Evolutionary conservation across 768 basidiomycete species (phyloP).

Genomic region (Strobilomyces confusus): DNA sequence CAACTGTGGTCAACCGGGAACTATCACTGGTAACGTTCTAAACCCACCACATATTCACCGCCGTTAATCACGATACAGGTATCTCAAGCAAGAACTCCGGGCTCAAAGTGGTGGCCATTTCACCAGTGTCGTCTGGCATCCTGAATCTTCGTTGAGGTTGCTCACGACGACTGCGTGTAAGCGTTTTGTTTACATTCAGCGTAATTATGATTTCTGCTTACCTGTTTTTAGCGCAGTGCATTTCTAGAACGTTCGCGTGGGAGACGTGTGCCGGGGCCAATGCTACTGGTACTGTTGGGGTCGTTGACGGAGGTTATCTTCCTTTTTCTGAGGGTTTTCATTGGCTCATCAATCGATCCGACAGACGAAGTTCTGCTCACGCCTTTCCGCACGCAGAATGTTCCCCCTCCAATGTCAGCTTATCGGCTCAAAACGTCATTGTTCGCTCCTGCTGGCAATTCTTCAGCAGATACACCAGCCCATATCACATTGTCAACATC

Average conservation of each 20-base stretch:
- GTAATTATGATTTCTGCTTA: not conserved
- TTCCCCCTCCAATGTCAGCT: constrained; percentile 98
- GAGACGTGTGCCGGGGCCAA: constrained; percentile 73
- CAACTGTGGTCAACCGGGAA: constrained; percentile 95
- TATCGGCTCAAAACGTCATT: constrained; percentile 36
- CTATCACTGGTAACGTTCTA: constrained; percentile 73
- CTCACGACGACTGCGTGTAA: constrained; percentile 65
- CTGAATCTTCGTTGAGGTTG: constrained; percentile 66
- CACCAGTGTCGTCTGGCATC: constrained; percentile 81
- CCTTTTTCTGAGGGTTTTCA: not conserved
- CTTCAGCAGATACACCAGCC: constrained; percentile 42
- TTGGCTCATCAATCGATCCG: not conserved
- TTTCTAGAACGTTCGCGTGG: constrained; percentile 69
- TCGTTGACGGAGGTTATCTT: constrained; percentile 82
- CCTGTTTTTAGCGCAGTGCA: constrained; percentile 40
- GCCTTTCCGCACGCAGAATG: constrained; percentile 89
- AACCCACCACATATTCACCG: not conserved
- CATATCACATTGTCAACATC: constrained; percentile 60
- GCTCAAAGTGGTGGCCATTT: constrained; percentile 55
- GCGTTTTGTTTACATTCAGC: constrained; percentile 18
- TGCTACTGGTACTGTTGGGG: constrained; percentile 84
- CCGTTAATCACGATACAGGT: constrained; percentile 45
- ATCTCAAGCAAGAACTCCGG: constrained; percentile 85
- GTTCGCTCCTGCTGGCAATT: not conserved
- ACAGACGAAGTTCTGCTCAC: constrained; percentile 78